These are phyloP conservation scores for Aspergillus japonicus DNA, from an alignment of 2,329 filamentous ascomycete species.

Conservation along the genomic window DNA sequence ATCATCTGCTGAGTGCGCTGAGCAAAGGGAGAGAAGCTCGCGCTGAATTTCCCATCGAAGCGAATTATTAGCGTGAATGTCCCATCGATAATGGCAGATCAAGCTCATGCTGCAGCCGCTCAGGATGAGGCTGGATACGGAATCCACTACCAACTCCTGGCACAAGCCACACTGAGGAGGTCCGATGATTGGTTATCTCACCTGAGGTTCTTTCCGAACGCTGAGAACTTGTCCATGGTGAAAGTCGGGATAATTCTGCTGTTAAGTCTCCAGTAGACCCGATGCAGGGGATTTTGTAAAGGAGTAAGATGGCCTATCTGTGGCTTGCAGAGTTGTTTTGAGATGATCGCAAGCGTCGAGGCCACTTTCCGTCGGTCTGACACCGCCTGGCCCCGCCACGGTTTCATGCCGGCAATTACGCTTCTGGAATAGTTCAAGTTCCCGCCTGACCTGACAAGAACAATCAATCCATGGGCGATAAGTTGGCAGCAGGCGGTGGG, in stretches of 20 bases:
- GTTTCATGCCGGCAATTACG: slow-evolving; percentile 7
- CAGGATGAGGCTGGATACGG: slow-evolving; percentile 1
- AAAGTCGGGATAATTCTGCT: slow-evolving; percentile 7
- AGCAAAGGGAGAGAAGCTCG: slow-evolving; percentile 86
- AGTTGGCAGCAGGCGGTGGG: background rate
- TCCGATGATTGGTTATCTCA: slow-evolving; percentile 39
- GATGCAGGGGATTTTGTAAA: background rate
- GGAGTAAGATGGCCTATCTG: slow-evolving; percentile 1
- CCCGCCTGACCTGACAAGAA: background rate
- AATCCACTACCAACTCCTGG: background rate
- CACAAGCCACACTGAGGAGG: background rate
- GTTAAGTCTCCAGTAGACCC: background rate
- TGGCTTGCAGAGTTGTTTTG: slow-evolving; percentile 1
- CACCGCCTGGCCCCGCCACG: slow-evolving; percentile 14
- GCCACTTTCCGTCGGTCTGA: slow-evolving; percentile 6
- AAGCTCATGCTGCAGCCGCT: background rate
- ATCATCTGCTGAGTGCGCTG: slow-evolving; percentile 95
- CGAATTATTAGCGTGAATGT: slow-evolving; percentile 34
- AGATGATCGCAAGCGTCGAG: slow-evolving; percentile 11
- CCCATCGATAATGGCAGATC: slow-evolving; percentile 10
- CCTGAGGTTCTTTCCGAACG: slow-evolving; percentile 70
- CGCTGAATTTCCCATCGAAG: slow-evolving; percentile 58
- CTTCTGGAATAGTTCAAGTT: background rate
- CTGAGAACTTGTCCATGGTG: slow-evolving; percentile 67
- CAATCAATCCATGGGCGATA: background rate